Evolutionary conservation across 1,284 basidiomycete species (phyloP).

Genomic region (Heterobasidion parviporum): DNA sequence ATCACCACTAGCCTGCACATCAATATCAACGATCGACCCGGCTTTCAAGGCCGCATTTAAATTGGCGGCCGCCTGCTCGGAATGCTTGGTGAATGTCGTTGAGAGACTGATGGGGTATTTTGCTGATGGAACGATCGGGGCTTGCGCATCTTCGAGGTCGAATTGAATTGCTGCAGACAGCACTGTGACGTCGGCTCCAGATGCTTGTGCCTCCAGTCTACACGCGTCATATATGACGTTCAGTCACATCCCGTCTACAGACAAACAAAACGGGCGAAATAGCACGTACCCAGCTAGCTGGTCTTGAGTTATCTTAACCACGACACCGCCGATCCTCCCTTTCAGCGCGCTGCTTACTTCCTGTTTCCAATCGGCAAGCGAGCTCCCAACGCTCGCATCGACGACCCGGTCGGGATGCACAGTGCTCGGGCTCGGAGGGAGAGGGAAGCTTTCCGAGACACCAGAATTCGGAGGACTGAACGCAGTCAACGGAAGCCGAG

Average conservation of each 20-base stretch:
- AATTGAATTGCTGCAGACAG: slow-evolving; percentile 51
- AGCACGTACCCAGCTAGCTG: slow-evolving; percentile 15
- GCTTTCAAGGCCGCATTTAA: slow-evolving; percentile 57
- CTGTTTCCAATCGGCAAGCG: slow-evolving; percentile 41
- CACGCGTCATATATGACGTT: neutral
- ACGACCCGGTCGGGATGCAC: slow-evolving; percentile 55
- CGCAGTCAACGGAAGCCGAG: slow-evolving; percentile 61
- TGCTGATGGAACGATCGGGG: slow-evolving; percentile 25
- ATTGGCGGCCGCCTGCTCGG: slow-evolving; percentile 39
- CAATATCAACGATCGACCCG: slow-evolving; percentile 59
- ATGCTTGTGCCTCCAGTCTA: slow-evolving; percentile 11
- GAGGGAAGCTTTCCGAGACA: slow-evolving; percentile 54
- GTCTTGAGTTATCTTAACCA: slow-evolving; percentile 29
- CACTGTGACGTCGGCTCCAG: slow-evolving; percentile 10
- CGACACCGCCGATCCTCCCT: slow-evolving; percentile 38
- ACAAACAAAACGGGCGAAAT: neutral
- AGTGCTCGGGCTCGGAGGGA: slow-evolving; percentile 60
- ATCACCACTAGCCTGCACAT: slow-evolving; percentile 46
- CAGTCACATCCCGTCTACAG: neutral
- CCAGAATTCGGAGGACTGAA: slow-evolving; percentile 63
- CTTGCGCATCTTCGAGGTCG: slow-evolving; percentile 36
- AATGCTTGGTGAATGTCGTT: slow-evolving; percentile 42
- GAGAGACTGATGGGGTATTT: slow-evolving; percentile 43
- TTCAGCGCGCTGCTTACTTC: slow-evolving; percentile 39
- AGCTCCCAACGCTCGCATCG: slow-evolving; percentile 53